Conservation (phyloP, 306 rosid species). For the Oxytropis ochrocephala region DNA sequence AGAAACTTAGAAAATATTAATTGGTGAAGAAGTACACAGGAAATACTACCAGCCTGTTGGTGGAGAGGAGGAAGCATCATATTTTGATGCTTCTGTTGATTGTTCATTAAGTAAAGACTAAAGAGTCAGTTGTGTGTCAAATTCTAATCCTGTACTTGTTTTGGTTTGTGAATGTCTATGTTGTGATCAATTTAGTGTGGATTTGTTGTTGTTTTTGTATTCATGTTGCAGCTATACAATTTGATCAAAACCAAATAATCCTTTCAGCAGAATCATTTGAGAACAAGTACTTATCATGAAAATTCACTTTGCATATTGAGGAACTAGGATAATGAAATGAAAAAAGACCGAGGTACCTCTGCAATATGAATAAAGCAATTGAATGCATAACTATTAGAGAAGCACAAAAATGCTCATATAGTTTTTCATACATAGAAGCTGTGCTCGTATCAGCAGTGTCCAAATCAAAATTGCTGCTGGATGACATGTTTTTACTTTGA, state of each 20-base stretch:
- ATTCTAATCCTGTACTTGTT: constrained; percentile 23
- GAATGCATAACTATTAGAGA: constrained; percentile 2
- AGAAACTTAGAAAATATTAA: constrained; percentile 2
- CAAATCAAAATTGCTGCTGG: neutral
- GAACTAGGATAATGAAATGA: neutral
- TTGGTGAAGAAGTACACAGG: constrained; percentile 1
- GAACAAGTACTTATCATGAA: neutral
- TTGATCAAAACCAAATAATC: constrained; percentile 10
- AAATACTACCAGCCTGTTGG: neutral
- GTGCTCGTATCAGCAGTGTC: constrained; percentile 14
- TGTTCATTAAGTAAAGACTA: constrained; percentile 22
- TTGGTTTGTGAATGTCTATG: constrained; percentile 43
- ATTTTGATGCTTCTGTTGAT: constrained; percentile 19
- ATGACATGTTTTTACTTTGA: constrained; percentile 18
- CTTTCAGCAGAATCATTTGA: neutral
- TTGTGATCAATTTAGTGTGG: constrained; percentile 23
- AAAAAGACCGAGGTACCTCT: constrained; percentile 4
- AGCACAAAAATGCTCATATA: constrained; percentile 15
- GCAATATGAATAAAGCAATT: neutral
- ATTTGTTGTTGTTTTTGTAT: constrained; percentile 16
- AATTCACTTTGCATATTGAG: neutral
- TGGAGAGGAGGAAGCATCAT: constrained; percentile 13
- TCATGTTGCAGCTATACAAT: constrained; percentile 22
- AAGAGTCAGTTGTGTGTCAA: constrained; percentile 31
- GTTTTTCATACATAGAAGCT: constrained; percentile 26